These are phyloP conservation scores for Punica granatum DNA, from an alignment of 345 rosid genomes.

Conservation along the genomic window DNA sequence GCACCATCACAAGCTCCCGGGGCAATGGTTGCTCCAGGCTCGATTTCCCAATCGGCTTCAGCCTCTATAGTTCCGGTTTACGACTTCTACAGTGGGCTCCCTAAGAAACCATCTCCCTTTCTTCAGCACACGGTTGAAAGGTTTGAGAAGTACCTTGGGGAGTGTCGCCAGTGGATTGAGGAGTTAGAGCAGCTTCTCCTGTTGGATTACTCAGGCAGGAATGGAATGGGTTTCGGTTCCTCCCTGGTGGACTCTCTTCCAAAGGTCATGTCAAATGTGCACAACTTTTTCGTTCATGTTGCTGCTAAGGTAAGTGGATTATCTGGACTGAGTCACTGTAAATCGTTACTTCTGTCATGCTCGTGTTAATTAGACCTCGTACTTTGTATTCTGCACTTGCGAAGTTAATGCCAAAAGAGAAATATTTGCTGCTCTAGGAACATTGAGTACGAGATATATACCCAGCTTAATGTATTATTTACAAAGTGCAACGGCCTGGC, in stretches of 20 bases:
- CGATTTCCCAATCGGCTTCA: conserved; percentile 46
- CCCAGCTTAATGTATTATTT: background rate
- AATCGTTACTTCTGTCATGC: background rate
- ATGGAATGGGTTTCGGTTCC: conserved; percentile 37
- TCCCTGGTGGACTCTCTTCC: conserved; percentile 82
- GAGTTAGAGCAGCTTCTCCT: conserved; percentile 88
- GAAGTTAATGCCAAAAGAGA: background rate
- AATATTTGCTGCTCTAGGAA: background rate
- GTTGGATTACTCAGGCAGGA: conserved; percentile 52
- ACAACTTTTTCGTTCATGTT: conserved; percentile 85
- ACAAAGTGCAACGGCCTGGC: background rate
- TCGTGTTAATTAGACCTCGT: background rate
- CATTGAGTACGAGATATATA: too few species aligned
- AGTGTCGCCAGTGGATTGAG: conserved; percentile 85
- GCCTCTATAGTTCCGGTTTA: conserved; percentile 48
- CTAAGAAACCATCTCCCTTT: conserved; percentile 83
- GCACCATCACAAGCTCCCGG: conserved; percentile 64
- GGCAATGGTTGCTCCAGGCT: conserved; percentile 35
- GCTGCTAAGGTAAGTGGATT: conserved; percentile 77
- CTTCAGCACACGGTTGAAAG: conserved; percentile 71
- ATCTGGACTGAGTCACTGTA: background rate
- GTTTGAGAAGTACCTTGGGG: conserved; percentile 78
- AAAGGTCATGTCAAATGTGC: conserved; percentile 80
- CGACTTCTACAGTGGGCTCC: conserved; percentile 84
- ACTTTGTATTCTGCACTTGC: background rate